Conservation (phyloP, 495 filamentous ascomycete species). For the Penicillium samsonianum region DNA sequence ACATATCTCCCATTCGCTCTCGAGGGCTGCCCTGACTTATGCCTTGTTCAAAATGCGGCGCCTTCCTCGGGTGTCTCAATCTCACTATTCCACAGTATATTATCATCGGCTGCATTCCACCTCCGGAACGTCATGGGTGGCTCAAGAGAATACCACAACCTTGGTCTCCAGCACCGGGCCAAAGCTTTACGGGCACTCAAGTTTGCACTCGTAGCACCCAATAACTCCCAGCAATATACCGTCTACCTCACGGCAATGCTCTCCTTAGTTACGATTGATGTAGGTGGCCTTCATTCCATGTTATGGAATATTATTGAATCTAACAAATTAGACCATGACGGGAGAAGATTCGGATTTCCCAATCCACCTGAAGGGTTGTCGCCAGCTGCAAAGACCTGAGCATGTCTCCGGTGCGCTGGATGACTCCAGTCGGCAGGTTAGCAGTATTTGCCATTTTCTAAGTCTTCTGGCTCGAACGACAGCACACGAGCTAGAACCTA, state of each 20-base stretch:
- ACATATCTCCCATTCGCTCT: conserved; percentile 16
- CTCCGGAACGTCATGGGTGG: conserved; percentile 11
- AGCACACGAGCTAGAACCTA: background rate
- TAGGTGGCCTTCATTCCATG: background rate
- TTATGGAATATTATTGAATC: background rate
- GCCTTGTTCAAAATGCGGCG: background rate
- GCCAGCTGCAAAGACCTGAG: background rate
- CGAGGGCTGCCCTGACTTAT: conserved; percentile 10
- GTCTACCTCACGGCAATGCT: conserved; percentile 12
- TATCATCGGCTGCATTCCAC: conserved; percentile 18
- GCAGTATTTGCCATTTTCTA: conserved; percentile 9
- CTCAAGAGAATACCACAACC: background rate
- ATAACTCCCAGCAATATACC: conserved; percentile 6
- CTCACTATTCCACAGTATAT: conserved; percentile 14
- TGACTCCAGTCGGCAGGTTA: conserved; percentile 4
- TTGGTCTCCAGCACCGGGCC: conserved; percentile 11
- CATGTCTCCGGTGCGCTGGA: background rate
- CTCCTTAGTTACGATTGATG: conserved; percentile 15
- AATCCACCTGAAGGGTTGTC: conserved; percentile 15
- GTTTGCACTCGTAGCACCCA: background rate
- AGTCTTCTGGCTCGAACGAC: conserved; percentile 13
- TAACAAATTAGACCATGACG: conserved; percentile 11
- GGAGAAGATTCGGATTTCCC: conserved; percentile 15
- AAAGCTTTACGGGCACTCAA: conserved; percentile 13
- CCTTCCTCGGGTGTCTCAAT: conserved; percentile 8